Evolutionary conservation across 129 eudicot species (phyloP).

Genomic region (Flaveria ramosissima): DNA sequence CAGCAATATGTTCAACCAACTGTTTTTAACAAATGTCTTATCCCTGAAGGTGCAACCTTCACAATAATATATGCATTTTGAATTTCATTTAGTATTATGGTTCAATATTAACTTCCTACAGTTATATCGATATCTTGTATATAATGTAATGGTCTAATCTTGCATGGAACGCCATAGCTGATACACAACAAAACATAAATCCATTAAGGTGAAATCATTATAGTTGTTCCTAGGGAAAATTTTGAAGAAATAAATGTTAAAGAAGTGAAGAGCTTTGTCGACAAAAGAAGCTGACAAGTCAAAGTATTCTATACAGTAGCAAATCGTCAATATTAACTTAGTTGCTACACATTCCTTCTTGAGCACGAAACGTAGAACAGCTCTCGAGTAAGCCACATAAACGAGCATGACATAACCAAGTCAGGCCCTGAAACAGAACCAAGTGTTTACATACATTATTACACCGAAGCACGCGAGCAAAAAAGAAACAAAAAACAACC

Average conservation of each 20-base stretch:
- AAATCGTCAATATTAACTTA: no score
- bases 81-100: not conserved
- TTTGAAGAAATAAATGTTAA: no score
- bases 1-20: not conserved
- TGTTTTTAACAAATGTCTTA: not conserved
- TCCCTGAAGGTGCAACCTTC: slow-evolving; percentile 16
- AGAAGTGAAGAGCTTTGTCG: no score
- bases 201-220: no score
- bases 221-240: no score
- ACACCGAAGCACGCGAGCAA: not conserved
- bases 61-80: slow-evolving; percentile 26
- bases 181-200: no score
- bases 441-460: not conserved
- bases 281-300: no score
- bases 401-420: not conserved
- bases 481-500: not conserved
- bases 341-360: no score
- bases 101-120: not conserved
- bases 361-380: no score
- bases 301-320: no score
- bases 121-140: not conserved
- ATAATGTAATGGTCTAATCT: no score
- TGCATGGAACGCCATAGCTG: no score
- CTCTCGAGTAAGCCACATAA: not conserved
- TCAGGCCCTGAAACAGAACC: not conserved